Percentiles rank a stretch among this genome's conserved stretches.
Evolutionary conservation across 192 early-diverging fungal genomes (phyloP).

Genomic region (Coemansia sp.): DNA sequence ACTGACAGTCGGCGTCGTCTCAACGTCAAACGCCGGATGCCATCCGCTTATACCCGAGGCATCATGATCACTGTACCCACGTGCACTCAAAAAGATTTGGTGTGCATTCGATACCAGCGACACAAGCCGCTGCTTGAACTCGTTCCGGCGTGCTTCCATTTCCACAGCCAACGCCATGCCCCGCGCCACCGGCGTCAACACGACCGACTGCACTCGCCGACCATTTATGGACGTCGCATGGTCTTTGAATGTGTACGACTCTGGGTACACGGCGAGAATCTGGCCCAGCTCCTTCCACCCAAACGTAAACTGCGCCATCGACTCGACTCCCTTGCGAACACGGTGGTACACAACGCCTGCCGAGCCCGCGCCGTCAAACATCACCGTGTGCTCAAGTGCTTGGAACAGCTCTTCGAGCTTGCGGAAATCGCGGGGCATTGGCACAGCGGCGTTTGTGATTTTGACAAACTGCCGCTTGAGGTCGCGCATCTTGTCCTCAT

Average conservation of each 20-base stretch:
- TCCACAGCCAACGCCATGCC: slow-evolving; percentile 29
- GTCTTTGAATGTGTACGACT: slow-evolving; percentile 45
- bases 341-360: slow-evolving; percentile 52
- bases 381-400: slow-evolving; percentile 41
- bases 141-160: slow-evolving; percentile 29
- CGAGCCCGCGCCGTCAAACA: slow-evolving; percentile 31
- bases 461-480: slow-evolving; percentile 41
- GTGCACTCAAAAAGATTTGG: slow-evolving; percentile 17
- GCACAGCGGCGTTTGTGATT: slow-evolving; percentile 9
- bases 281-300: slow-evolving; percentile 55
- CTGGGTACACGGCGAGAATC: slow-evolving; percentile 57
- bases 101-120: slow-evolving; percentile 20
- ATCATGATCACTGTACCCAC: slow-evolving; percentile 19
- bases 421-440: slow-evolving; percentile 26
- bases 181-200: slow-evolving; percentile 21
- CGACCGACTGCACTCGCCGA: slow-evolving; percentile 37
- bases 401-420: slow-evolving; percentile 51
- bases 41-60: slow-evolving; percentile 6
- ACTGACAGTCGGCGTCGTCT: slow-evolving; percentile 15
- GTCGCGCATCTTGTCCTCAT: slow-evolving; percentile 23
- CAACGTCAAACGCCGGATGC: slow-evolving; percentile 43
- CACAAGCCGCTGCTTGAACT: slow-evolving; percentile 23
- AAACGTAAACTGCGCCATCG: slow-evolving; percentile 57
- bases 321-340: slow-evolving; percentile 56
- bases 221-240: slow-evolving; percentile 23